Percentiles rank a stretch among this genome's conserved stretches.
These are phyloP conservation scores for Erysimum cheiranthoides DNA, from an alignment of 345 rosid genomes.

Conservation along the genomic window DNA sequence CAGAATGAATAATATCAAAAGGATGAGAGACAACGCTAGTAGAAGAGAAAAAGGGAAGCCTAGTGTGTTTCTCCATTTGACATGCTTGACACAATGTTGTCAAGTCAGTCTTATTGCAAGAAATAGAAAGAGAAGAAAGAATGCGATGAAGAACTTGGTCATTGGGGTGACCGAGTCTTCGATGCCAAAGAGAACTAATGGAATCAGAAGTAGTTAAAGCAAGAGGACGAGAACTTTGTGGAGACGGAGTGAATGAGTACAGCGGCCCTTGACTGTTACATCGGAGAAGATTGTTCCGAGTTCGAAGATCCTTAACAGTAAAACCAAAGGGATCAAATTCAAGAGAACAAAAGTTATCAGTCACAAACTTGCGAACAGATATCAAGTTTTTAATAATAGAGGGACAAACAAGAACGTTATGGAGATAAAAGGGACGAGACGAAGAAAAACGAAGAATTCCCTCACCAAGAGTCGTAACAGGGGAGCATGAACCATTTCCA, in stretches of 20 bases:
- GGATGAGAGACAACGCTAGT: neutral
- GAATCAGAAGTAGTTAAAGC: too few relatives aligned
- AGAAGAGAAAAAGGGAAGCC: neutral
- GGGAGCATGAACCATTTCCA: neutral
- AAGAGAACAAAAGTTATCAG: neutral
- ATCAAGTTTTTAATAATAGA: neutral
- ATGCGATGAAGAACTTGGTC: too few relatives aligned
- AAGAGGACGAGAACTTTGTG: neutral
- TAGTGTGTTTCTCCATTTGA: neutral
- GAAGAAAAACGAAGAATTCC: neutral
- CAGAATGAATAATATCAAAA: neutral
- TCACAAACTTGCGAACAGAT: neutral
- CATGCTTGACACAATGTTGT: neutral
- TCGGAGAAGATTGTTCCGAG: neutral
- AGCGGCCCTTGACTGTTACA: neutral
- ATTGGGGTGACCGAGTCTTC: too few relatives aligned
- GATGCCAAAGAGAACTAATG: too few relatives aligned
- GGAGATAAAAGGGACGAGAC: neutral
- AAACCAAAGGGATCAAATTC: conserved; percentile 2
- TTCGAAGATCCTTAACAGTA: neutral
- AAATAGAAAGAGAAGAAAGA: too few relatives aligned
- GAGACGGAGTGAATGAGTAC: neutral
- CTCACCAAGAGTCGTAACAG: neutral
- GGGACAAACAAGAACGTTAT: neutral
- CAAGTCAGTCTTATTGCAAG: neutral